Evolutionary conservation across 2,329 filamentous ascomycete species (phyloP).

Genomic region (Trichoderma pleuroti): DNA sequence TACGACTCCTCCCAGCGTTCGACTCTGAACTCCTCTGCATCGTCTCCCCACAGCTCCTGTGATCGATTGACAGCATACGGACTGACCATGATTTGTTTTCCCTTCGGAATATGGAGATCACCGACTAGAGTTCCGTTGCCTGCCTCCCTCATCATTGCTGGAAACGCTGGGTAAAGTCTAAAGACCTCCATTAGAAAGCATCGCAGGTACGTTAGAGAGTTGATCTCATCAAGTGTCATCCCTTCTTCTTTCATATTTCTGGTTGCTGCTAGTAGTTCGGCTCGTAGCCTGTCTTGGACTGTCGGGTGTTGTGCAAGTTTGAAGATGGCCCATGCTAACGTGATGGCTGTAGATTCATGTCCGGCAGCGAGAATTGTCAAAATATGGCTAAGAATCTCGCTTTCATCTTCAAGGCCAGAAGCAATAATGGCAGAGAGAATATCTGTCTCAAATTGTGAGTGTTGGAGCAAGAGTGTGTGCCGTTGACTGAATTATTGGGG

Average conservation of each 20-base stretch:
- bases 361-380: constrained; percentile 5
- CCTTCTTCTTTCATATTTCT: neutral
- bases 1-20: neutral
- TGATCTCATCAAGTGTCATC: neutral
- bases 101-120: neutral
- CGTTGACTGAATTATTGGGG: too few relatives aligned
- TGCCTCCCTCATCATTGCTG: neutral
- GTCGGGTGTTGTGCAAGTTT: neutral
- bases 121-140: neutral
- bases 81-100: neutral
- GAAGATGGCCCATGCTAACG: neutral
- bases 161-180: constrained; percentile 4
- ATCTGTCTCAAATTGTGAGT: neutral
- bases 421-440: constrained; percentile 3
- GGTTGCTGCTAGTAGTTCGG: neutral
- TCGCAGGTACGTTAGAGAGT: neutral
- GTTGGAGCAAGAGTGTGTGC: too few relatives aligned
- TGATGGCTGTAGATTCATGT: constrained; percentile 8
- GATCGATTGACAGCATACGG: constrained; percentile 1
- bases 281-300: neutral
- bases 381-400: neutral
- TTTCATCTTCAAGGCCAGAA: neutral
- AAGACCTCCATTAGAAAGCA: constrained; percentile 9
- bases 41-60: constrained; percentile 5
- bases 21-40: constrained; percentile 1